phyloP scores from a whole-genome alignment of 345 rosid genomes.

The Eucalyptus tenuipes region DNA sequence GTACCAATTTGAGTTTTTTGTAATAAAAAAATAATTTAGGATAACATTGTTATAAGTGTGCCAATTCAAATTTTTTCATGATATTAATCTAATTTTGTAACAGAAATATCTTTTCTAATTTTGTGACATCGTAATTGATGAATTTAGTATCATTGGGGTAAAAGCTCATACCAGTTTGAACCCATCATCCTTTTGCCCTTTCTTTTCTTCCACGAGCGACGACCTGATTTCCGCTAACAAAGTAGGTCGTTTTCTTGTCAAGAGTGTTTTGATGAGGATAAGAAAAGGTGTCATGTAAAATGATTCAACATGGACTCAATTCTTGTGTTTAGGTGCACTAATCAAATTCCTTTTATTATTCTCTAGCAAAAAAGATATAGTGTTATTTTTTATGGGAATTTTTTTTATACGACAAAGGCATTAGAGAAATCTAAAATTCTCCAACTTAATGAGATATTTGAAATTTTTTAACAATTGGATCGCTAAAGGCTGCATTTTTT shows the following conservation, averaged over 20 bases:
- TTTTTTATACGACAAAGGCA: no score
- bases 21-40: background rate
- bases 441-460: background rate
- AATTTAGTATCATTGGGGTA: background rate
- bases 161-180: background rate
- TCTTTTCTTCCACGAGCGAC: background rate
- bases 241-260: background rate
- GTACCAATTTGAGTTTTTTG: background rate
- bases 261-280: background rate
- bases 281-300: background rate
- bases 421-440: background rate
- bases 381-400: background rate
- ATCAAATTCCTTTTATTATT: background rate
- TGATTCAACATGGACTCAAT: background rate
- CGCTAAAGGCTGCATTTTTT: background rate
- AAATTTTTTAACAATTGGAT: background rate
- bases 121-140: background rate
- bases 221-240: background rate
- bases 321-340: background rate
- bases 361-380: background rate
- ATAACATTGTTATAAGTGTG: background rate
- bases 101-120: background rate
- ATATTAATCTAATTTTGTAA: no score
- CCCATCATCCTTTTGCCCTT: background rate
- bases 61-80: background rate